Evolutionary conservation across 2,329 filamentous ascomycete genomes (phyloP), one percentile per base, ranked within the genome.

Genomic region (Fusarium tuaranense): DNA sequence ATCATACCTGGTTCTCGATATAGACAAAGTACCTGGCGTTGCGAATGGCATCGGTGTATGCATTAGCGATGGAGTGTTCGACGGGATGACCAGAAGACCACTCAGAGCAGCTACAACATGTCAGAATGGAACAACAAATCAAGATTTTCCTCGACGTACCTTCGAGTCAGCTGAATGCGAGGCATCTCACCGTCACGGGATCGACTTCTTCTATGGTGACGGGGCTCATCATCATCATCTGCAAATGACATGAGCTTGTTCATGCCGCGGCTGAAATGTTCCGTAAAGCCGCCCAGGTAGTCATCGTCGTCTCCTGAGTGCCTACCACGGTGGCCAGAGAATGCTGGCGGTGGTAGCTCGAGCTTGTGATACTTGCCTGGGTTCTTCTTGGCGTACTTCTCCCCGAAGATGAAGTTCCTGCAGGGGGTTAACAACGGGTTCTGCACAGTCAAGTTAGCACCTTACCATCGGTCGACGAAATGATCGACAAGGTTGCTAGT

Each of bases 61-160:
- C 95, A 80, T 96, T 95, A 71, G 92, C 91, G 71, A 98, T 96
- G 1, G 95, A 97, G 81, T 97, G 95, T 79, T 90, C 88, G 1
- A 86, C 87, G 7, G 82, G 81, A 61, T 87, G 85, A 3, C 88
- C 88, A 16, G 85, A 81, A 2, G 88, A 90, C 88, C 88, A 90
- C 41, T 84, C 81, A 39, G 83, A 85, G 65, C 83, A 85, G 75
- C 87, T 89, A 14, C 27, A 2, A 27, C 12, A 57, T 55, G 12
- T 71, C n/a, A 77, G 68, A 38, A 10, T 32, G 18, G 7, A 20
- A 3, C 7, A 18, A n/a, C 32, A 22, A 32, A 6, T 27, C 5
- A 63, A 2, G n/a, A 20, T 22, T 5, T 5, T 55, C 8, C 9
- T 18, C 6, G 8, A 13, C 10, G 41, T 80, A 85, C 87, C 87